Evolutionary conservation across 768 basidiomycete species (phyloP).

Genomic region (Auricularia heimuer): DNA sequence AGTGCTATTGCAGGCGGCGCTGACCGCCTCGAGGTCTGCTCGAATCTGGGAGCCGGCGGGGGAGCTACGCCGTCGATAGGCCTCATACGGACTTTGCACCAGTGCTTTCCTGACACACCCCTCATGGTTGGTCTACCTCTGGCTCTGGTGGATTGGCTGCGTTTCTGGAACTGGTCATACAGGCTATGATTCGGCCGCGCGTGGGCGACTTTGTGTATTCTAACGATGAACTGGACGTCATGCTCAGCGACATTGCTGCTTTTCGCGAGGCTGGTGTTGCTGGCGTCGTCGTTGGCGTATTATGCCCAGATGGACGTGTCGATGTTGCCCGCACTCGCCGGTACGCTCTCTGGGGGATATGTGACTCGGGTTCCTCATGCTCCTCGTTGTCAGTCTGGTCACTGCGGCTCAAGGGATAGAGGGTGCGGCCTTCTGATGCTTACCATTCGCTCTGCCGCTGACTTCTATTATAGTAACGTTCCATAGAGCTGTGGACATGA

Average conservation of each 20-base stretch:
- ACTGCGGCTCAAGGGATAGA: slow-evolving; percentile 50
- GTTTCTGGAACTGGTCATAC: not conserved
- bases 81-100: slow-evolving; percentile 48
- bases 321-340: slow-evolving; percentile 48
- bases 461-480: slow-evolving; percentile 47
- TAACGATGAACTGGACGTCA: slow-evolving; percentile 53
- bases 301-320: slow-evolving; percentile 46
- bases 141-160: not conserved
- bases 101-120: slow-evolving; percentile 37
- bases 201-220: slow-evolving; percentile 73
- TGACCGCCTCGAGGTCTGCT: slow-evolving; percentile 68
- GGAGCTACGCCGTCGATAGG: slow-evolving; percentile 80
- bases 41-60: slow-evolving; percentile 60
- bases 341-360: slow-evolving; percentile 26
- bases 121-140: slow-evolving; percentile 47
- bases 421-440: slow-evolving; percentile 29
- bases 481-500: slow-evolving; percentile 74
- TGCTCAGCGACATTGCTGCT: slow-evolving; percentile 56
- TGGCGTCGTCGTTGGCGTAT: slow-evolving; percentile 55
- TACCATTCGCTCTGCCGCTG: not conserved
- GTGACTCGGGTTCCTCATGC: not conserved
- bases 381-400: slow-evolving; percentile 34
- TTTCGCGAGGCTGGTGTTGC: slow-evolving; percentile 53
- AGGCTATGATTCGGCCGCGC: slow-evolving; percentile 78
- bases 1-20: slow-evolving; percentile 68